These are phyloP conservation scores for Boletus subparvulus DNA, from an alignment of 768 basidiomycete genomes.

Conservation along the genomic window DNA sequence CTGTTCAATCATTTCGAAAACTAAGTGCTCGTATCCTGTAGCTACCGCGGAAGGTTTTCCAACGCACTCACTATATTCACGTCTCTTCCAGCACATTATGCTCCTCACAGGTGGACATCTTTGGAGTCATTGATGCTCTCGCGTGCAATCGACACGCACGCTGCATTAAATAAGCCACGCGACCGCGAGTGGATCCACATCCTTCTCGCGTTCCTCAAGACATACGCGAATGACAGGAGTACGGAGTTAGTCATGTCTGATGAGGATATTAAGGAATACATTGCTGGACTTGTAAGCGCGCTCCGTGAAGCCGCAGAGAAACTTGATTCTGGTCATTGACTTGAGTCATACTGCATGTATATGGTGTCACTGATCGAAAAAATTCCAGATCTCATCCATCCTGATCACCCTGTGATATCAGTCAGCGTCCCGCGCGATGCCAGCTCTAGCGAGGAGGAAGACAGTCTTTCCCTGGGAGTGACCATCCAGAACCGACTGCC, in stretches of 20 bases:
- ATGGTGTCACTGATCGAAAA: constrained; percentile 10
- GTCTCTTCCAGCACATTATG: constrained; percentile 84
- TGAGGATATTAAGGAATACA: constrained; percentile 50
- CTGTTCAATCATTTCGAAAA: not conserved
- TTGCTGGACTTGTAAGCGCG: constrained; percentile 48
- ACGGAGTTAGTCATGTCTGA: constrained; percentile 54
- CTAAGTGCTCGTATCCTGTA: constrained; percentile 31
- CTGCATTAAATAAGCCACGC: constrained; percentile 50
- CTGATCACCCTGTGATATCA: constrained; percentile 68
- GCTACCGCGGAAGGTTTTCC: constrained; percentile 63
- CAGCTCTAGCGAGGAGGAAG: constrained; percentile 53
- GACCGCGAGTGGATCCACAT: constrained; percentile 82
- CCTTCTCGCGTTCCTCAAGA: constrained; percentile 72
- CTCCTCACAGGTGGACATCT: constrained; percentile 77
- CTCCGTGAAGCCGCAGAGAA: constrained; percentile 48
- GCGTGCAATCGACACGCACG: constrained; percentile 68
- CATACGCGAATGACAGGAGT: constrained; percentile 56
- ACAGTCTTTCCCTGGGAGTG: constrained; percentile 63
- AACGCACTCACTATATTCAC: constrained; percentile 70
- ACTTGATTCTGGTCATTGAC: constrained; percentile 54
- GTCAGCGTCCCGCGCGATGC: constrained; percentile 50
- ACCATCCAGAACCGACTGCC: constrained; percentile 66
- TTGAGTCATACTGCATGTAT: not conserved
- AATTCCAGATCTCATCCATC: constrained; percentile 57
- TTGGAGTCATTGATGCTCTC: constrained; percentile 79